Evolutionary conservation across 768 basidiomycete species (phyloP).

Genomic region (Boletus rex-veris): DNA sequence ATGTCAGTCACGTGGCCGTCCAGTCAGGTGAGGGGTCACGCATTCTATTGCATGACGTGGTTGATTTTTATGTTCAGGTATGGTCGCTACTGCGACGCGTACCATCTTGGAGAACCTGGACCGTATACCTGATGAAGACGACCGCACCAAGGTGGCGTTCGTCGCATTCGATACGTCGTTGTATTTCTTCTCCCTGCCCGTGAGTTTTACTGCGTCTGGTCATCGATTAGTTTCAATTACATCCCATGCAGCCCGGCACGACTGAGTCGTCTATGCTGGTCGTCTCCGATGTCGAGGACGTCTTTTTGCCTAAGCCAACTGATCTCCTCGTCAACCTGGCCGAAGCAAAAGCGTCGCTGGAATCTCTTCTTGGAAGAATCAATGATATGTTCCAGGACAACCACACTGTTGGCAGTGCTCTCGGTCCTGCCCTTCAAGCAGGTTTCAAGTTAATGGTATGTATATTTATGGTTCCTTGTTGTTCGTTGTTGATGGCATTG

Average conservation of each 20-base stretch:
- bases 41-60: neutral
- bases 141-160: constrained; percentile 87
- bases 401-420: constrained; percentile 85
- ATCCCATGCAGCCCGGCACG: constrained; percentile 49
- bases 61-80: constrained; percentile 48
- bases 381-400: constrained; percentile 99
- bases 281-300: constrained; percentile 94
- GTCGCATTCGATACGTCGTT: constrained; percentile 89
- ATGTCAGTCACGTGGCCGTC: constrained; percentile 89
- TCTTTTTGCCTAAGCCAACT: constrained; percentile 94
- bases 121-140: constrained; percentile 92
- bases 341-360: constrained; percentile 77
- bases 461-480: neutral
- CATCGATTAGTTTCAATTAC: neutral
- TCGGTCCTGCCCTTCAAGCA: constrained; percentile 93
- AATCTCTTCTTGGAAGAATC: constrained; percentile 75
- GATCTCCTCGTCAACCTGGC: constrained; percentile 94
- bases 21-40: constrained; percentile 66
- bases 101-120: constrained; percentile 95
- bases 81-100: constrained; percentile 97
- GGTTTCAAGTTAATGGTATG: constrained; percentile 91
- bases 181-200: constrained; percentile 95
- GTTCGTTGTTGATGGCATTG: neutral
- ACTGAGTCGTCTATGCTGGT: constrained; percentile 93
- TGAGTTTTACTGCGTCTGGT: constrained; percentile 14